Conservation (phyloP, 225 moss, liverwort and hornwort genomes). For the Asterella californica region DNA sequence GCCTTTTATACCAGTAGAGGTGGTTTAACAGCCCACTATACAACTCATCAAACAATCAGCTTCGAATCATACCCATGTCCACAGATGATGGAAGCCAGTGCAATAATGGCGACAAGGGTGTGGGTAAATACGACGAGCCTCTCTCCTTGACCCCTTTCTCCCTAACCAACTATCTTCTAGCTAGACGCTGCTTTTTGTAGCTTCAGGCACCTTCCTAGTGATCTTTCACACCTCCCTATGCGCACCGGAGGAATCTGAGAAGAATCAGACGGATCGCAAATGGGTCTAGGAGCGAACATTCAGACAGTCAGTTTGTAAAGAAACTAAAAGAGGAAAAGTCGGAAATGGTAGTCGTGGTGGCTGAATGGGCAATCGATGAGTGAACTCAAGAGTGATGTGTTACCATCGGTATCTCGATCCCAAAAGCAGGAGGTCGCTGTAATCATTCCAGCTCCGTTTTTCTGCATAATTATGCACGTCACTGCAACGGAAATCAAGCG, state of each 20-base stretch:
- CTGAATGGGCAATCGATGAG: not conserved
- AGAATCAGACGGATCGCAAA: not conserved
- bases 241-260: not conserved
- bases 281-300: not conserved
- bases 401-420: conserved; percentile 69
- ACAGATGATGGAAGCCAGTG: too few species aligned
- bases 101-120: not conserved
- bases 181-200: not conserved
- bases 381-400: not conserved
- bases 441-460: conserved; percentile 87
- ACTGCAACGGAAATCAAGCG: conserved; percentile 34
- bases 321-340: not conserved
- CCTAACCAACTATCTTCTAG: conserved; percentile 3
- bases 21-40: too few species aligned
- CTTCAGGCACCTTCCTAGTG: conserved; percentile 1
- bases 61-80: too few species aligned
- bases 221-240: not conserved
- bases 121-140: not conserved
- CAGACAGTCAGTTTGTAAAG: not conserved
- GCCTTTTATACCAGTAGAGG: too few species aligned
- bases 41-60: too few species aligned
- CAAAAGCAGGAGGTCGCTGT: conserved; percentile 79
- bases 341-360: not conserved
- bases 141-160: not conserved
- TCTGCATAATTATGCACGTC: conserved; percentile 87